Evolutionary conservation across 179 eudicot species (phyloP).

Genomic region (Silene coronaria): DNA sequence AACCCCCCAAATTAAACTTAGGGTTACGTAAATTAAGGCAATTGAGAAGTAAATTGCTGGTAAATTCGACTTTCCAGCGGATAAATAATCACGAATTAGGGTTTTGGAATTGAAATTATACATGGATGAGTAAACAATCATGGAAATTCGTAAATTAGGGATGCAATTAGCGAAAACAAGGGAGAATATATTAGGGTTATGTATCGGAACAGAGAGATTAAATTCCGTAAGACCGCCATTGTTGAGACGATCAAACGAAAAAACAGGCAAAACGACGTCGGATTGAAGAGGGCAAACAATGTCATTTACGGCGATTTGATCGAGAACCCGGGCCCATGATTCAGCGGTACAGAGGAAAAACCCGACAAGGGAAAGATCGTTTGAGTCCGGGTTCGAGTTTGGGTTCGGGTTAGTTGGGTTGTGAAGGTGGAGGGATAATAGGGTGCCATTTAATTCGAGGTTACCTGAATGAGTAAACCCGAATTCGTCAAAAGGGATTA

Average conservation of each 20-base stretch:
- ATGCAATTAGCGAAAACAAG: constrained; percentile 54
- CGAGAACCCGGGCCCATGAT: constrained; percentile 50
- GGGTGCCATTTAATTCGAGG: constrained; percentile 45
- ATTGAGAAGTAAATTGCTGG: constrained; percentile 46
- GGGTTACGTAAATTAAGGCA: constrained; percentile 27
- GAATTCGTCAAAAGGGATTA: constrained; percentile 58
- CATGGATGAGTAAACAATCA: constrained; percentile 50
- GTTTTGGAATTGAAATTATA: constrained; percentile 43
- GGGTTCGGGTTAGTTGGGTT: constrained; percentile 4
- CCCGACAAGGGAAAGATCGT: constrained; percentile 38
- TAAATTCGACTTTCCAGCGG: constrained; percentile 46
- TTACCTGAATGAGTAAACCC: constrained; percentile 63
- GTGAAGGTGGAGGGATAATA: constrained; percentile 30
- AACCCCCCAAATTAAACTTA: constrained; percentile 32
- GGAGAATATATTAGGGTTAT: constrained; percentile 37
- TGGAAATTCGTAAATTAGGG: constrained; percentile 34
- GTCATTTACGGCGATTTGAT: constrained; percentile 33
- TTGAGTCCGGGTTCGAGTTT: constrained; percentile 3
- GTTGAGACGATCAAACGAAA: constrained; percentile 31
- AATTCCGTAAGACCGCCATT: constrained; percentile 15
- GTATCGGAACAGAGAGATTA: constrained; percentile 11
- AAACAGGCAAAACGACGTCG: constrained; percentile 25
- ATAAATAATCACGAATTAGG: constrained; percentile 41
- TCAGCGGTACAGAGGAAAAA: constrained; percentile 58
- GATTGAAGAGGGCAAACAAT: constrained; percentile 54